These are phyloP conservation scores for Coniochaeta pulveracea DNA, from an alignment of 2,329 filamentous ascomycete genomes.

Conservation along the genomic window DNA sequence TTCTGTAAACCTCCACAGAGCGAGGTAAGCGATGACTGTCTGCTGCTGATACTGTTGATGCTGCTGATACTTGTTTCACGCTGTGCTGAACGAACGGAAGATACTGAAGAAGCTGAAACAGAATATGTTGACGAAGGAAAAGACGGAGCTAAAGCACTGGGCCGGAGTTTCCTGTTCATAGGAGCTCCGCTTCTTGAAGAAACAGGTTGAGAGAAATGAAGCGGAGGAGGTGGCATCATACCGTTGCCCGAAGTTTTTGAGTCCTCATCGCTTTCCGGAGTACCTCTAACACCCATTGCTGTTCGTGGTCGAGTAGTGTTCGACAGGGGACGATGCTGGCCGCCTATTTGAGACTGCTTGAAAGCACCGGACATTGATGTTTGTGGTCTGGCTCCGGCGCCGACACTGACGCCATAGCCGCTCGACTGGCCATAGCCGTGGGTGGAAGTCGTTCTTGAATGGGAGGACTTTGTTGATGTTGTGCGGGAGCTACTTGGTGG, in stretches of 20 bases:
- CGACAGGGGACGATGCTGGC: slow-evolving; percentile 28
- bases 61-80: slow-evolving; percentile 10
- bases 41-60: slow-evolving; percentile 15
- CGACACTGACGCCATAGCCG: slow-evolving; percentile 46
- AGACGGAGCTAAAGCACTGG: slow-evolving; percentile 1
- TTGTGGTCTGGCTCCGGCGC: slow-evolving; percentile 40
- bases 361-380: slow-evolving; percentile 29
- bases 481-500: slow-evolving; percentile 5
- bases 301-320: slow-evolving; percentile 28
- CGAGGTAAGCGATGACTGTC: slow-evolving; percentile 32
- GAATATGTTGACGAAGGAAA: no score
- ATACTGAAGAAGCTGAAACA: no score
- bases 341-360: not conserved
- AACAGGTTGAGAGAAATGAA: slow-evolving; percentile 7
- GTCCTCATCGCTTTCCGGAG: slow-evolving; percentile 15
- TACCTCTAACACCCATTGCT: slow-evolving; percentile 22
- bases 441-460: slow-evolving; percentile 30
- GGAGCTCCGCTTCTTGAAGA: slow-evolving; percentile 7
- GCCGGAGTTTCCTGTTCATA: slow-evolving; percentile 14
- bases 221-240: slow-evolving; percentile 19
- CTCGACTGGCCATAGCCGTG: no score
- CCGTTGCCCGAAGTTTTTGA: slow-evolving; percentile 22
- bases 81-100: no score
- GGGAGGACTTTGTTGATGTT: slow-evolving; percentile 26
- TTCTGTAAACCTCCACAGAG: slow-evolving; percentile 19